Conservation (phyloP, 306 rosid species). For the Phaseolus lunatus region DNA sequence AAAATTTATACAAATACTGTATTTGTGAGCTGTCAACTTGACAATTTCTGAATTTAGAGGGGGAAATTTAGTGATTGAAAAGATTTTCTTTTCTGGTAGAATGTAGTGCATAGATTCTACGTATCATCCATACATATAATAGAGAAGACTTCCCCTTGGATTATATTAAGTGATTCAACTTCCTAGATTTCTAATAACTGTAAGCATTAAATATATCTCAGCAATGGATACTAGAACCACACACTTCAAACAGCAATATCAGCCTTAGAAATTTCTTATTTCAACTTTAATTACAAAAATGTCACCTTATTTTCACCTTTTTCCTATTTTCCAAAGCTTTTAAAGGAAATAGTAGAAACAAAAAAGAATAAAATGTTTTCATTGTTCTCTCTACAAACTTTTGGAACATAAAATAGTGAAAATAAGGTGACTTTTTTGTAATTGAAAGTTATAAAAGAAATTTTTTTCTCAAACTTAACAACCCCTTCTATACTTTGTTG, state of each 20-base stretch:
- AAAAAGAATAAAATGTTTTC: background rate
- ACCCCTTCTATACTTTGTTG: background rate
- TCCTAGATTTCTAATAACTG: background rate
- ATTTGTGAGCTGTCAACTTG: slow-evolving; percentile 22
- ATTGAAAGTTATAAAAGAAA: background rate
- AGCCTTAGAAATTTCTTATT: background rate
- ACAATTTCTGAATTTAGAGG: background rate
- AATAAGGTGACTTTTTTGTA: background rate
- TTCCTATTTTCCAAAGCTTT: background rate
- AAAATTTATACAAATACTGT: background rate
- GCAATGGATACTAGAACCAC: background rate
- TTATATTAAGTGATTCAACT: background rate
- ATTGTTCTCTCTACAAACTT: background rate
- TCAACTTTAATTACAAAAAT: background rate
- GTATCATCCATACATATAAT: background rate
- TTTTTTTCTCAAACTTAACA: background rate
- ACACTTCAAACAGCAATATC: background rate
- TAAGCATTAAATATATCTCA: background rate
- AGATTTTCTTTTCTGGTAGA: background rate
- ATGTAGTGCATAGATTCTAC: background rate
- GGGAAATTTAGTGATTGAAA: background rate
- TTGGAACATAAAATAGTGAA: background rate
- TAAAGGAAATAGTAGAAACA: background rate
- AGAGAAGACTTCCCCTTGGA: background rate
- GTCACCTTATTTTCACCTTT: background rate